Conservation (phyloP, 208 protist species). For the Trypanosoma avium region DNA sequence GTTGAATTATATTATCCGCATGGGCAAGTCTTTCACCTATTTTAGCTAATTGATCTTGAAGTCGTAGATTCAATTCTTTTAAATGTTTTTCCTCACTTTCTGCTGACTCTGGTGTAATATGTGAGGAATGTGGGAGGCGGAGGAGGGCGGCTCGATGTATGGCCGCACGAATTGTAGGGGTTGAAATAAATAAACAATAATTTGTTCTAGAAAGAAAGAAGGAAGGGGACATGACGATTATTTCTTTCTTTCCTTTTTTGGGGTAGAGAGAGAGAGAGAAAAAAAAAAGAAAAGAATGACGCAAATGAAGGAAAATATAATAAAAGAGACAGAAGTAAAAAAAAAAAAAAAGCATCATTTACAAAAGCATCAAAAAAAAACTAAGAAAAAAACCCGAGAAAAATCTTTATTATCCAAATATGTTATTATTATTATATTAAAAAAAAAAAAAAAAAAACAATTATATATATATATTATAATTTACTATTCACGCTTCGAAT, state of each 20-base stretch:
- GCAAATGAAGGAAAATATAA: not conserved
- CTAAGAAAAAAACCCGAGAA: no score
- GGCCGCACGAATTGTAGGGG: not conserved
- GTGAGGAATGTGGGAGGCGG: conserved; percentile 1
- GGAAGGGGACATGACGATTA: not conserved
- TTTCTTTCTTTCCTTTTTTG: no score
- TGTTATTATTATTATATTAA: no score
- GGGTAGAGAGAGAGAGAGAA: not conserved
- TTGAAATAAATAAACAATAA: conserved; percentile 1
- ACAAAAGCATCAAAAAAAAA: no score
- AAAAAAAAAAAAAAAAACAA: not conserved
- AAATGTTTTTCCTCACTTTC: not conserved
- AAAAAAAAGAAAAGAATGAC: conserved; percentile 7
- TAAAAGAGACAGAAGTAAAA: not conserved
- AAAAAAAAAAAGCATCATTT: no score
- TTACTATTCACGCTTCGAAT: conserved; percentile 25
- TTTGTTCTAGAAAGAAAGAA: conserved; percentile 4
- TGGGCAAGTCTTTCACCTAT: conserved; percentile 14
- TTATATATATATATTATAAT: not conserved
- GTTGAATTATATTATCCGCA: conserved; percentile 7
- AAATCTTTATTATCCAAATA: no score
- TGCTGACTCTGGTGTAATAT: not conserved
- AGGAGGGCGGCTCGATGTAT: conserved; percentile 12
- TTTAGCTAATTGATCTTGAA: conserved; percentile 21
- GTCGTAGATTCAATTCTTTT: not conserved